Percentiles rank a stretch among this genome's conserved stretches.
These are phyloP conservation scores for Sindora glabra DNA, from an alignment of 306 rosid genomes.

Conservation along the genomic window DNA sequence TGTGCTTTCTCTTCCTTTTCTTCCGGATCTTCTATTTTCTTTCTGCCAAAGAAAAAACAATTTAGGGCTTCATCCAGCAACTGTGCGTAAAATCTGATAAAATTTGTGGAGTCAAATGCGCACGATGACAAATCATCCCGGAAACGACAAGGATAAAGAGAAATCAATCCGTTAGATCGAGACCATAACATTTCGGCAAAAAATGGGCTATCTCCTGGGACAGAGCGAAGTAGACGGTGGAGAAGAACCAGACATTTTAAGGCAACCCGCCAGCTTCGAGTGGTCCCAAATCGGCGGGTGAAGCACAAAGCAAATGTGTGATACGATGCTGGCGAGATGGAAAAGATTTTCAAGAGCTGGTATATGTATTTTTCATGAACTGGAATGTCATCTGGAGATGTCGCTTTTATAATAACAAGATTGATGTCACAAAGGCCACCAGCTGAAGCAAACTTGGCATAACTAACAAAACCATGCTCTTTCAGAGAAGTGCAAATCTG, in stretches of 20 bases:
- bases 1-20: neutral
- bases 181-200: constrained; percentile 42
- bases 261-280: constrained; percentile 69
- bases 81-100: constrained; percentile 50
- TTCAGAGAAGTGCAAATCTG: constrained; percentile 36
- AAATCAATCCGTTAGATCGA: constrained; percentile 41
- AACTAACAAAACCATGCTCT: constrained; percentile 46
- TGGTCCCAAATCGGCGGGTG: constrained; percentile 56
- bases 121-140: constrained; percentile 17
- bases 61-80: constrained; percentile 51
- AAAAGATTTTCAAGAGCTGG: constrained; percentile 48
- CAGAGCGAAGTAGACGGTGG: constrained; percentile 62
- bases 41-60: constrained; percentile 25
- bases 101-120: constrained; percentile 29
- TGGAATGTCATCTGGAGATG: constrained; percentile 52
- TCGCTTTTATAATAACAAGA: constrained; percentile 52
- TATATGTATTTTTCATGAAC: constrained; percentile 52
- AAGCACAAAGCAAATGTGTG: constrained; percentile 47
- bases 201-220: constrained; percentile 28
- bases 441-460: constrained; percentile 57
- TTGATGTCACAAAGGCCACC: constrained; percentile 52
- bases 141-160: constrained; percentile 57
- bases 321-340: constrained; percentile 47
- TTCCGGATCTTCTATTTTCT: neutral
- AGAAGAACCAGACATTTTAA: constrained; percentile 77